Percentiles rank a stretch among this genome's conserved stretches.
These are phyloP conservation scores for Cryptococcus floricola DNA, from an alignment of 1,284 basidiomycete genomes.

Conservation along the genomic window DNA sequence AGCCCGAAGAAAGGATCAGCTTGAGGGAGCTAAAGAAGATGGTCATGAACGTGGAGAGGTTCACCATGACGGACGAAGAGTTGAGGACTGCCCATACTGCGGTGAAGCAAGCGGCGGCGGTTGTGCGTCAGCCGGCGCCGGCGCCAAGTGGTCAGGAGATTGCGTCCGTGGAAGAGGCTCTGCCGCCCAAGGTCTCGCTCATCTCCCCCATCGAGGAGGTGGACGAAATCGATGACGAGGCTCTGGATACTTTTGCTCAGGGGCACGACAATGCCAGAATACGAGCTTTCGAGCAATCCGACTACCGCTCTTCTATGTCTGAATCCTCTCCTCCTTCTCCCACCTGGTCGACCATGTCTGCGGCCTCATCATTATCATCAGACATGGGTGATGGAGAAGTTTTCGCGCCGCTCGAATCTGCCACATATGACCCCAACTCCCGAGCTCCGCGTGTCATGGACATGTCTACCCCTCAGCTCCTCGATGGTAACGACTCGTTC, in stretches of 20 bases:
- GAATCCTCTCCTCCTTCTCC: background rate
- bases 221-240: constrained; percentile 1
- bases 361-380: constrained; percentile 8
- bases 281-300: background rate
- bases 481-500: constrained; percentile 10
- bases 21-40: constrained; percentile 60
- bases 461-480: constrained; percentile 15
- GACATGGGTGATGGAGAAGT: constrained; percentile 15
- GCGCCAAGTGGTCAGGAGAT: constrained; percentile 36
- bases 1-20: constrained; percentile 55
- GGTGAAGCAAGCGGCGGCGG: constrained; percentile 34
- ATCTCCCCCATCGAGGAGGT: background rate
- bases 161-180: constrained; percentile 2
- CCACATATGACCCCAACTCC: background rate
- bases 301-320: background rate
- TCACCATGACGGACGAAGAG: constrained; percentile 62
- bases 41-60: constrained; percentile 60
- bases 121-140: constrained; percentile 18
- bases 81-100: constrained; percentile 50
- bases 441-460: background rate
- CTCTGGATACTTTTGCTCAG: constrained; percentile 6
- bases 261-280: constrained; percentile 6
- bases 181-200: constrained; percentile 1
- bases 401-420: constrained; percentile 24
- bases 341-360: constrained; percentile 10